Percentiles rank a stretch among this genome's conserved stretches.
Conservation (phyloP, 306 rosid genomes). For the Rubus idaeus region DNA sequence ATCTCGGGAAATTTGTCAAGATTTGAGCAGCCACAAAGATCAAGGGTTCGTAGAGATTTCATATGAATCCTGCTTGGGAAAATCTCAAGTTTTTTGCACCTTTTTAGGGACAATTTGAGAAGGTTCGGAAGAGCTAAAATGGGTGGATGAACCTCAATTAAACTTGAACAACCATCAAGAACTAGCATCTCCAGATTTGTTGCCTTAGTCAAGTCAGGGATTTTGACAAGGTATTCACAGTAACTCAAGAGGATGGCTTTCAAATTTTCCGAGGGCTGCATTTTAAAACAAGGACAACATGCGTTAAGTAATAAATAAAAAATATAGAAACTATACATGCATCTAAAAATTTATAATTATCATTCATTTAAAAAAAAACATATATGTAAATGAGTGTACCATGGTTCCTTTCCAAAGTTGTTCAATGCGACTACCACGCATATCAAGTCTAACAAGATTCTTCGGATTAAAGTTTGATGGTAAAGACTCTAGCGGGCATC, state of each 20-base stretch:
- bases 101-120: not conserved
- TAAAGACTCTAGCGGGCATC: conserved; percentile 11
- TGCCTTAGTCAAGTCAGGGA: conserved; percentile 24
- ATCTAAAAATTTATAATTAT: not conserved
- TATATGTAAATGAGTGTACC: not conserved
- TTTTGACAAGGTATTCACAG: not conserved
- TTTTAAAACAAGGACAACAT: not conserved
- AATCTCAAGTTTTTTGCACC: not conserved
- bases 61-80: not conserved
- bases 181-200: not conserved
- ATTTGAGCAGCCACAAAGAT: not conserved
- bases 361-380: no score
- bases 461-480: not conserved
- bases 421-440: not conserved
- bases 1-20: not conserved
- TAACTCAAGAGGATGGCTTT: not conserved
- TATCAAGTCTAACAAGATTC: conserved; percentile 25
- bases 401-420: conserved; percentile 2
- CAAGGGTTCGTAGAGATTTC: not conserved
- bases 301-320: no score
- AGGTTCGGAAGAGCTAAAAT: not conserved
- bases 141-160: conserved; percentile 18
- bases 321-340: no score
- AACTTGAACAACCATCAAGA: not conserved
- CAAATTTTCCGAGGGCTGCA: conserved; percentile 7